phyloP scores from a whole-genome alignment of 1,284 basidiomycete species.

The Trametes versicolor region DNA sequence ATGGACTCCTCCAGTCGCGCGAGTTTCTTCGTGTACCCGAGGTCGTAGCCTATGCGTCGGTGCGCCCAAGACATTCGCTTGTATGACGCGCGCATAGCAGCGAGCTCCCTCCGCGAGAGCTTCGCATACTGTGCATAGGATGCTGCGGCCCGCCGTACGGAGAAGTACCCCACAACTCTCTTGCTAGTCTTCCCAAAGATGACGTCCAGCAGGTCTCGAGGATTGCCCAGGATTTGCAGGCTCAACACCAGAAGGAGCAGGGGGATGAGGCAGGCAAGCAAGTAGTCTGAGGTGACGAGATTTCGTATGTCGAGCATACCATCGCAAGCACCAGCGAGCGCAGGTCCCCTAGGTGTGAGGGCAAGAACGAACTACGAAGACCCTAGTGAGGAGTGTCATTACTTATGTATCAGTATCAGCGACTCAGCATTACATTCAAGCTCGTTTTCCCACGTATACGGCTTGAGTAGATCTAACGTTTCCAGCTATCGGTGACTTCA shows the following conservation, averaged over 20 bases:
- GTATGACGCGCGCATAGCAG: slow-evolving; percentile 41
- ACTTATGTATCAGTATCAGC: too few relatives aligned
- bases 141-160: slow-evolving; percentile 37
- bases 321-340: not conserved
- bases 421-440: too few relatives aligned
- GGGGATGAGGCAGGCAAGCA: slow-evolving; percentile 37
- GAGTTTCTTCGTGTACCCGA: slow-evolving; percentile 65
- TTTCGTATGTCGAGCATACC: slow-evolving; percentile 14
- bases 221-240: slow-evolving; percentile 31
- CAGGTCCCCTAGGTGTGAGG: too few relatives aligned
- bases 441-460: too few relatives aligned
- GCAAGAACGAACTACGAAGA: too few relatives aligned
- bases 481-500: too few relatives aligned
- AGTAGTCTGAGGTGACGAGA: slow-evolving; percentile 34
- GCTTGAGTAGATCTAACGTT: too few relatives aligned
- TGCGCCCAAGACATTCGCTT: slow-evolving; percentile 37
- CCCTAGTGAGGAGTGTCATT: too few relatives aligned
- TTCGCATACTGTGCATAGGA: slow-evolving; percentile 42
- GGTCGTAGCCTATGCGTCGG: slow-evolving; percentile 58
- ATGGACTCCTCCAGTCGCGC: slow-evolving; percentile 55
- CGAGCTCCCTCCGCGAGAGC: slow-evolving; percentile 37
- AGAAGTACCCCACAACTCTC: slow-evolving; percentile 36
- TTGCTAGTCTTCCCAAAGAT: slow-evolving; percentile 29
- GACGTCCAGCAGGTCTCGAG: slow-evolving; percentile 32
- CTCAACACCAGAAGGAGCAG: slow-evolving; percentile 34